Percentiles rank a stretch among this genome's conserved stretches.
Conservation (phyloP, 768 basidiomycete genomes). For the Leccinum variicolor region DNA sequence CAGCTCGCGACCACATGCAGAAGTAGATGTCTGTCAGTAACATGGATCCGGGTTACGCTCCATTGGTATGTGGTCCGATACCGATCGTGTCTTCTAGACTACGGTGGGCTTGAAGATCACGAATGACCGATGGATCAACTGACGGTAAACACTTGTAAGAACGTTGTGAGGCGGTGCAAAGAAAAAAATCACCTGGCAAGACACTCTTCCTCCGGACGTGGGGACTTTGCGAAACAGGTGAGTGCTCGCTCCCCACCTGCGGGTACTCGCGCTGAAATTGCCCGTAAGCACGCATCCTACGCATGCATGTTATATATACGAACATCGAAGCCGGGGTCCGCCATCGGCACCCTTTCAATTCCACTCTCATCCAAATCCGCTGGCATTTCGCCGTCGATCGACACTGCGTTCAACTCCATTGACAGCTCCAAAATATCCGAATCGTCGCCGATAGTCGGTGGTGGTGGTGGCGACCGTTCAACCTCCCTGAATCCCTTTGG, state of each 20-base stretch:
- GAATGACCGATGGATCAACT: slow-evolving; percentile 88
- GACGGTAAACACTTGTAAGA: slow-evolving; percentile 21
- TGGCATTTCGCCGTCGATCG: slow-evolving; percentile 63
- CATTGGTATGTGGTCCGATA: slow-evolving; percentile 30
- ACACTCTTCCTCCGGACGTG: slow-evolving; percentile 96
- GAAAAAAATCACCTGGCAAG: slow-evolving; percentile 62
- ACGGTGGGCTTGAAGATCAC: slow-evolving; percentile 83
- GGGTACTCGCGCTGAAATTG: slow-evolving; percentile 58
- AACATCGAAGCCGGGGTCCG: slow-evolving; percentile 85
- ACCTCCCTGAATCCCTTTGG: slow-evolving; percentile 70
- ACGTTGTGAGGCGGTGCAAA: background rate
- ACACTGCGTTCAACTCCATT: slow-evolving; percentile 82
- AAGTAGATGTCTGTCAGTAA: slow-evolving; percentile 16
- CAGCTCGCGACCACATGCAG: slow-evolving; percentile 19
- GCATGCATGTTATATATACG: slow-evolving; percentile 34
- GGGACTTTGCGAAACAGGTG: slow-evolving; percentile 55
- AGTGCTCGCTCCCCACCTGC: slow-evolving; percentile 61
- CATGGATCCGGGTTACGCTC: slow-evolving; percentile 18
- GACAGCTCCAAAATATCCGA: slow-evolving; percentile 84
- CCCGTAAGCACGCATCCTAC: slow-evolving; percentile 17
- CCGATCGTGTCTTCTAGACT: slow-evolving; percentile 63
- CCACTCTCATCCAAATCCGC: slow-evolving; percentile 77
- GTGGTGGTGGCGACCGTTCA: slow-evolving; percentile 70
- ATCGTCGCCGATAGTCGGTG: slow-evolving; percentile 75
- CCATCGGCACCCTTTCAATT: slow-evolving; percentile 87